These are phyloP conservation scores for Durusdinium trenchii DNA, from an alignment of 73 alveolate species.

Conservation along the genomic window DNA sequence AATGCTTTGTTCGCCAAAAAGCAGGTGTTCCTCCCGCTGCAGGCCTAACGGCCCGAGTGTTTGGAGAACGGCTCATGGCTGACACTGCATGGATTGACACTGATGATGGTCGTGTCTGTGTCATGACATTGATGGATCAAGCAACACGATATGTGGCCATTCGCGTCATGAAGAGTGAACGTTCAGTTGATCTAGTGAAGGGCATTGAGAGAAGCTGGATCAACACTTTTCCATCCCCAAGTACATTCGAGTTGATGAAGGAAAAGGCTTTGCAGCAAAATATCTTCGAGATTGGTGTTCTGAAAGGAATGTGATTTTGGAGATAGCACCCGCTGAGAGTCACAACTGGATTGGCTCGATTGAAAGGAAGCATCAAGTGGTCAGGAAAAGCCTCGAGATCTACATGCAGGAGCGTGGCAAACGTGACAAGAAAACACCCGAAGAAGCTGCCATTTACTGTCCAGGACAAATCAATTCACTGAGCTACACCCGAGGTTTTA, in stretches of 20 bases:
- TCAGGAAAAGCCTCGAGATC: background rate
- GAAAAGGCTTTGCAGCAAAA: background rate
- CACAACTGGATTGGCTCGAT: background rate
- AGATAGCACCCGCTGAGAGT: background rate
- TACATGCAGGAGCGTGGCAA: background rate
- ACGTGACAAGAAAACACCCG: background rate
- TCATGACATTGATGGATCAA: background rate
- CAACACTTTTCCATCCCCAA: background rate
- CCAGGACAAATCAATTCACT: background rate
- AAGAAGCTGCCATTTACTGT: background rate
- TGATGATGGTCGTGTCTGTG: background rate
- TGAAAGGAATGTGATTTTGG: background rate
- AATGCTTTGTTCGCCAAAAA: background rate
- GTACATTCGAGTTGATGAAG: background rate
- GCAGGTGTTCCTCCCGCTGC: background rate
- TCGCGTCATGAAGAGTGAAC: background rate
- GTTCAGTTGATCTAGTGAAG: background rate
- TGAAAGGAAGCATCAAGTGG: background rate
- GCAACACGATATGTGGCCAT: background rate
- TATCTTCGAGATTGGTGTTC: background rate
- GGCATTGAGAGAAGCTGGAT: background rate
- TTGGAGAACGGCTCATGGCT: background rate
- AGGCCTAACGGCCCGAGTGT: background rate
- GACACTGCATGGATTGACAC: conserved; percentile 12
- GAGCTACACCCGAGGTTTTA: background rate